Evolutionary conservation across 2,329 filamentous ascomycete species (phyloP).

Genomic region (Zymoseptoria passerinii): DNA sequence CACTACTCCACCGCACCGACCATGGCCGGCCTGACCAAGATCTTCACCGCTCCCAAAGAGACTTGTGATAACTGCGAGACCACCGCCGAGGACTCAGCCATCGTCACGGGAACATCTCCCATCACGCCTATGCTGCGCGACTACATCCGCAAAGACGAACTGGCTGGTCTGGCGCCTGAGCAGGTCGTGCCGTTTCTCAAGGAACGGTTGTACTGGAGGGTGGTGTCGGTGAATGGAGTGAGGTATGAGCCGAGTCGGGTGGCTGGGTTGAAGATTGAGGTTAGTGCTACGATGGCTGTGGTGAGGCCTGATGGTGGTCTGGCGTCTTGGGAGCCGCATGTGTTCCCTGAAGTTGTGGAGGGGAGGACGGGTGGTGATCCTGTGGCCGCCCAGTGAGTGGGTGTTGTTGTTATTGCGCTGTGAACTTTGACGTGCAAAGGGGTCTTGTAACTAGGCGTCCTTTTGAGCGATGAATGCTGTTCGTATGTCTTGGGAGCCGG

Average conservation of each 20-base stretch:
- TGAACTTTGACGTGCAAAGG: no score
- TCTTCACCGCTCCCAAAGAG: background rate
- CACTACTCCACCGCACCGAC: background rate
- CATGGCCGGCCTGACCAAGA: background rate
- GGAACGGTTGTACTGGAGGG: background rate
- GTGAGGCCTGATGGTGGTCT: background rate
- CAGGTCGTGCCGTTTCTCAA: background rate
- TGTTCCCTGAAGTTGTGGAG: background rate
- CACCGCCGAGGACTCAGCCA: background rate
- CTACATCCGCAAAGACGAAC: background rate
- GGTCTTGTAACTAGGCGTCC: no score
- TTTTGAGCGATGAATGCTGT: no score
- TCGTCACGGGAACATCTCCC: background rate
- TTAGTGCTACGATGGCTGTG: background rate
- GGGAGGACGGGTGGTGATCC: background rate
- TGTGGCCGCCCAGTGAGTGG: background rate
- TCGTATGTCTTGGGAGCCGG: no score
- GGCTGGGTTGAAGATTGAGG: background rate
- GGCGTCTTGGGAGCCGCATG: background rate
- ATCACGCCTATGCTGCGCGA: background rate
- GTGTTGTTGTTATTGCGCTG: no score
- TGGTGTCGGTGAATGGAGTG: background rate
- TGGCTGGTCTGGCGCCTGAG: background rate
- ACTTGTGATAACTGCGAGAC: background rate
- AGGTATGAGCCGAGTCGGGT: background rate